phyloP scores from a whole-genome alignment of 2,329 filamentous ascomycete genomes.

The Trichophyton benhamiae region DNA sequence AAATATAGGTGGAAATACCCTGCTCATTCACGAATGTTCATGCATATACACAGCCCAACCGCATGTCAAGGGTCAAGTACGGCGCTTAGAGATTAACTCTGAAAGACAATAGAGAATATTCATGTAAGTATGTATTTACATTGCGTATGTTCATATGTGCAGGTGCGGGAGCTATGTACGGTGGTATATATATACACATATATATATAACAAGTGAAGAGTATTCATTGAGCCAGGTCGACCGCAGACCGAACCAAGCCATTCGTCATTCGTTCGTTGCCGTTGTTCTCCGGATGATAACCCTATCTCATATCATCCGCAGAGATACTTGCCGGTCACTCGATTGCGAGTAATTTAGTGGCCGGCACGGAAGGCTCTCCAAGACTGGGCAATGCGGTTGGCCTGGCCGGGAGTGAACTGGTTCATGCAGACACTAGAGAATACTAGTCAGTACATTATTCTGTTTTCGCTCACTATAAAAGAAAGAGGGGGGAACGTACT shows the following conservation, averaged over 20 bases:
- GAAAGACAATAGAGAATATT: too few species aligned
- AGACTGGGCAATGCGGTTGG: slow-evolving; percentile 18
- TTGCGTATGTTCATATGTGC: too few species aligned
- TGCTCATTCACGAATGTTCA: too few species aligned
- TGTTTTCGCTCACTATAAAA: background rate
- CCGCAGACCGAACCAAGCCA: background rate
- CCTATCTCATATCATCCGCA: background rate
- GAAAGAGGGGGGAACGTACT: slow-evolving; percentile 9
- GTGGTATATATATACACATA: background rate
- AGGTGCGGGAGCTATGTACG: background rate
- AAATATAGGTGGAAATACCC: too few species aligned
- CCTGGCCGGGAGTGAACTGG: slow-evolving; percentile 20
- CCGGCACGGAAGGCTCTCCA: slow-evolving; percentile 15
- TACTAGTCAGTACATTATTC: background rate
- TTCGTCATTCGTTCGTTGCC: background rate
- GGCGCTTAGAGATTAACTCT: too few species aligned
- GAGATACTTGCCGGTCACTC: background rate
- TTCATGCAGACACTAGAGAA: slow-evolving; percentile 15
- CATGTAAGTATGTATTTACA: too few species aligned
- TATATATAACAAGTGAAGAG: background rate
- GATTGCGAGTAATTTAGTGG: slow-evolving; percentile 6
- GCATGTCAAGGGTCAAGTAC: too few species aligned
- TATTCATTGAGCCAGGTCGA: background rate
- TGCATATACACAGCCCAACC: too few species aligned
- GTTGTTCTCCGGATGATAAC: background rate